Percentiles rank a stretch among this genome's conserved stretches.
Evolutionary conservation across 2,329 filamentous ascomycete genomes (phyloP).

Genomic region (Monosporascus ibericus): DNA sequence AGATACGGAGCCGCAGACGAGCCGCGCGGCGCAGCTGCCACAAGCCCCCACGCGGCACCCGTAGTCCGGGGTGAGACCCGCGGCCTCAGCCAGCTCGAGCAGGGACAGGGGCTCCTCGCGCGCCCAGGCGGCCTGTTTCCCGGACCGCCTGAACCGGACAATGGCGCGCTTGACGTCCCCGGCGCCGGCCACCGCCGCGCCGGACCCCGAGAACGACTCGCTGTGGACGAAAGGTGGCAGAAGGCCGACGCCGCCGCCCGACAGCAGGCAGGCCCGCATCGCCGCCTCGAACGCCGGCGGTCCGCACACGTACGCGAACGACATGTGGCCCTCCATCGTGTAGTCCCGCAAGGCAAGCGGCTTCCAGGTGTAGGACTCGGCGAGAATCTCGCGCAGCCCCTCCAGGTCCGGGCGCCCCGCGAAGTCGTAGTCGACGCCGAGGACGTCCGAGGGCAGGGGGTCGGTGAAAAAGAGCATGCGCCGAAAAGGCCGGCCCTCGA

Average conservation of each 20-base stretch:
- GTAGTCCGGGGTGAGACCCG: conserved; percentile 17
- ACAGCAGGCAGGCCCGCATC: conserved; percentile 5
- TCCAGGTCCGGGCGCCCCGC: conserved; percentile 11
- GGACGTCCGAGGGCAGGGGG: conserved; percentile 6
- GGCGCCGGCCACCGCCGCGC: not conserved
- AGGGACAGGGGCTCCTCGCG: conserved; percentile 12
- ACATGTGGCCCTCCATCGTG: conserved; percentile 10
- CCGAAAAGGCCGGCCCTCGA: conserved; percentile 5
- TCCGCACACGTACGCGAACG: conserved; percentile 13
- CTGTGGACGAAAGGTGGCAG: conserved; percentile 10
- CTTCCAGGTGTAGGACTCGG: conserved; percentile 9
- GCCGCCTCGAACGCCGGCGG: conserved; percentile 10
- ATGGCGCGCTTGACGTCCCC: conserved; percentile 10
- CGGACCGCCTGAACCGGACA: conserved; percentile 14
- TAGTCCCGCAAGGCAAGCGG: conserved; percentile 9
- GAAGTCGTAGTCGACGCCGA: conserved; percentile 10
- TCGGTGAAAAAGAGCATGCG: conserved; percentile 15
- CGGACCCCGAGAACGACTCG: conserved; percentile 11
- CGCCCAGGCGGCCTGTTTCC: conserved; percentile 10
- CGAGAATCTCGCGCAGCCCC: conserved; percentile 6
- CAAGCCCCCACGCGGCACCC: conserved; percentile 17
- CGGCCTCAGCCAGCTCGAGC: conserved; percentile 17
- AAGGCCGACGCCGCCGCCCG: conserved; percentile 1
- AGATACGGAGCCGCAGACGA: conserved; percentile 14
- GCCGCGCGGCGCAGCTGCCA: conserved; percentile 15